These are phyloP conservation scores for Aspergillus uvarum DNA, from an alignment of 2,329 filamentous ascomycete genomes.

Conservation along the genomic window DNA sequence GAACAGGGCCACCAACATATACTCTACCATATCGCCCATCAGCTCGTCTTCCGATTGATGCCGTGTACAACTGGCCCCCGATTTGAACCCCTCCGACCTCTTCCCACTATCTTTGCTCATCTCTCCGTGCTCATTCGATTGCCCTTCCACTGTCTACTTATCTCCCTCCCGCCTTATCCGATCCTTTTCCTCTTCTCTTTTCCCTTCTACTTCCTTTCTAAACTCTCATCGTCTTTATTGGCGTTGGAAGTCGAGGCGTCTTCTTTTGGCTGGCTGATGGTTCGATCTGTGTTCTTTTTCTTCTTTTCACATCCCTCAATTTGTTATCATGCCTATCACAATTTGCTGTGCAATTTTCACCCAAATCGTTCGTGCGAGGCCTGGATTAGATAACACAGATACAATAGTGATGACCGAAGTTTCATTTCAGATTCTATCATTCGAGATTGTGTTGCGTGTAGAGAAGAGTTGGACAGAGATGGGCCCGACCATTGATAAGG, in stretches of 20 bases:
- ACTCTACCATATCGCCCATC: background rate
- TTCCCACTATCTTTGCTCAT: background rate
- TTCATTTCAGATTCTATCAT: background rate
- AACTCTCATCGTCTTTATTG: slow-evolving; percentile 36
- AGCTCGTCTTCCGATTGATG: background rate
- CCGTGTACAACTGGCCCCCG: background rate
- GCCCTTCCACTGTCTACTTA: slow-evolving; percentile 1
- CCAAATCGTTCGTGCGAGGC: slow-evolving; percentile 9
- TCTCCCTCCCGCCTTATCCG: slow-evolving; percentile 2
- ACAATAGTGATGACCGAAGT: slow-evolving; percentile 24
- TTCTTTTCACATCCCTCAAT: slow-evolving; percentile 9
- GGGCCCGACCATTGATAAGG: background rate
- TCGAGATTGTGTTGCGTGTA: background rate
- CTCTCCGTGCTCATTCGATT: background rate
- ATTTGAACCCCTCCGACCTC: background rate
- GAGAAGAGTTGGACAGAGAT: background rate
- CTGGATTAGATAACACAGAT: slow-evolving; percentile 25
- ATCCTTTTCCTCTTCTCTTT: slow-evolving; percentile 15
- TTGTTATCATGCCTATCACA: slow-evolving; percentile 35
- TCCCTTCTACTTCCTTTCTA: slow-evolving; percentile 26
- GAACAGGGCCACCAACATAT: background rate
- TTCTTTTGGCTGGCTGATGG: slow-evolving; percentile 37
- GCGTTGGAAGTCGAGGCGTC: slow-evolving; percentile 43
- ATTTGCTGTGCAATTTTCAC: slow-evolving; percentile 33
- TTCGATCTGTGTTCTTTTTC: slow-evolving; percentile 22